Base-by-base conservation (phyloP, 345 rosid genomes). In the Pugionium cornutum region DNA sequence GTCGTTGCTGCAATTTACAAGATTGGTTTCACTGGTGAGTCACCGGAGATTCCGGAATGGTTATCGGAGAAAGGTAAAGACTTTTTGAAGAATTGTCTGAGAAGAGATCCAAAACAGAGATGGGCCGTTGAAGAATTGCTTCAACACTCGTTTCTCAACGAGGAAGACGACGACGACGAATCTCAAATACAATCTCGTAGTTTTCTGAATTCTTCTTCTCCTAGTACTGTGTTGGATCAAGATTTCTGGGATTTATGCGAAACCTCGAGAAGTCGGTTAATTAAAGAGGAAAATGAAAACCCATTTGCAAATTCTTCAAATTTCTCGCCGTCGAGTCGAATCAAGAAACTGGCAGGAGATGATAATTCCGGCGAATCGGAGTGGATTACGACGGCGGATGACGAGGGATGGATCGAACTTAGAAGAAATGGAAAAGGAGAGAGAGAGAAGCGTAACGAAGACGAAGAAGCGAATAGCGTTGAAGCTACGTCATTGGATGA, bases 201-300 rank as follows among this genome's bases (percentile, higher is more conserved):
- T 1, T 57, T 53, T 8, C 32, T 46, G 34, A 67, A 65, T 8
- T 50, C 45, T 63, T 74, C 64, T 70, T 87, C 98, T 62, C 98
- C 98, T 1, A 79, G 66, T 50, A 78, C 83, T 51, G 97, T 89
- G 42, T 46, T 92, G 80, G 88, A 92, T 80, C 92, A 78, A 57
- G 82, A 63, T 44, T 80, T 86, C 44, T 92, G 98, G 97, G 85
- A 84, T 75, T 79, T 82, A 7, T 37, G 79, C 26, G 84, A 82
- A 39, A 66, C 74, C 11, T 30, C 68, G 1, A 81, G 66, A 44
- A 73, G 62, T 62, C 78, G 68, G 4, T 37, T 73, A 33, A 40
- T 72, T 72, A 39, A 46, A 47, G 60, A 18, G 18, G 18, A 18
- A 18, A 18, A 18, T 18, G 18, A 46, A 27, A 36, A 62, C 45